These are phyloP conservation scores for Xylaria sp. DNA, from an alignment of 2,329 filamentous ascomycete genomes.

Conservation along the genomic window DNA sequence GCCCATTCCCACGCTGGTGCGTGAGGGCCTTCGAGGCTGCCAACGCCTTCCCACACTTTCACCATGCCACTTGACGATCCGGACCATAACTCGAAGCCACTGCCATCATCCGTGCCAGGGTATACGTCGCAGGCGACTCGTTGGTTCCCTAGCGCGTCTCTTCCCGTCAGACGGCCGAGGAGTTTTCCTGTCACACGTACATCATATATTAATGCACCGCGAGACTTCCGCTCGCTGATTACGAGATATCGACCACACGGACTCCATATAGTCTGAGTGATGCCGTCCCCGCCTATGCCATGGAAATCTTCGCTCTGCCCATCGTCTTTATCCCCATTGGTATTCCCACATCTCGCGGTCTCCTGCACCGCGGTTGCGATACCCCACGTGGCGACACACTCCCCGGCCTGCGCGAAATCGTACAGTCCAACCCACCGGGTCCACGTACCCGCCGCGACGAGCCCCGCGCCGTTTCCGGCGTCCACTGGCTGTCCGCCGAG, in stretches of 20 bases:
- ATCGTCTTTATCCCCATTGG: background rate
- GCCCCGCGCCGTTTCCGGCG: slow-evolving; percentile 47
- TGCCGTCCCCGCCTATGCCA: slow-evolving; percentile 69
- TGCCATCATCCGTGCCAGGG: slow-evolving; percentile 50
- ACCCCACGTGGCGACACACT: slow-evolving; percentile 68
- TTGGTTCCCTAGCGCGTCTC: slow-evolving; percentile 65
- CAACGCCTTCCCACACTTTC: slow-evolving; percentile 69
- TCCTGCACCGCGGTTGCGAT: slow-evolving; percentile 62
- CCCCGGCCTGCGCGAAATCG: slow-evolving; percentile 65
- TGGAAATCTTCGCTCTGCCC: slow-evolving; percentile 43
- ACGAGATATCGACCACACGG: slow-evolving; percentile 71
- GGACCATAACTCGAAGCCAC: slow-evolving; percentile 71
- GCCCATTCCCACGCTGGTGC: slow-evolving; percentile 63
- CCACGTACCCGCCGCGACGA: slow-evolving; percentile 72
- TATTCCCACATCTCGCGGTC: slow-evolving; percentile 18
- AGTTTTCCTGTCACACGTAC: slow-evolving; percentile 68
- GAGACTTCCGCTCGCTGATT: slow-evolving; percentile 69
- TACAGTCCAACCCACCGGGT: slow-evolving; percentile 72
- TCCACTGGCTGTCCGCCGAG: slow-evolving; percentile 59
- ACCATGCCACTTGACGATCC: slow-evolving; percentile 65
- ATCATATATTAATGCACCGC: slow-evolving; percentile 70
- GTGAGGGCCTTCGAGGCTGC: slow-evolving; percentile 57
- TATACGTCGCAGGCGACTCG: slow-evolving; percentile 67
- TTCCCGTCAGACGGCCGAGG: slow-evolving; percentile 64
- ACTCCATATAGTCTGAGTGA: slow-evolving; percentile 70